Conservation (phyloP, 2,329 filamentous ascomycete species). For the Meredithiella fracta region DNA sequence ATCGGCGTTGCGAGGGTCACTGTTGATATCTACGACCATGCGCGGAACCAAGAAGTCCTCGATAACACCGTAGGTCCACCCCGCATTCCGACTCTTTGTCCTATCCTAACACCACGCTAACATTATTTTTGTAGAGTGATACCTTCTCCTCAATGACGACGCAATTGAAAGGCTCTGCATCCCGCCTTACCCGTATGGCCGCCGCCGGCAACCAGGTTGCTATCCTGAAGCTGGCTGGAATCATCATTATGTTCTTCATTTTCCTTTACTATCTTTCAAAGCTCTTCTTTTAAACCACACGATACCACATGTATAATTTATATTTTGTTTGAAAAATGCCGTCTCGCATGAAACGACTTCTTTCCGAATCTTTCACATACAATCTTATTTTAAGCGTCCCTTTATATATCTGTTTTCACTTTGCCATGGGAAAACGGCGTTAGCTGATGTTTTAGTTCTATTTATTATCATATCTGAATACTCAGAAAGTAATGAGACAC, state of each 20-base stretch:
- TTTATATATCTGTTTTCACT: no score
- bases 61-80: constrained; percentile 58
- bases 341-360: no score
- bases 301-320: not conserved
- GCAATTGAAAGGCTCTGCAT: constrained; percentile 68
- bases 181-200: constrained; percentile 76
- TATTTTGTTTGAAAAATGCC: not conserved
- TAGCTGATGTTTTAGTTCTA: no score
- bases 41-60: constrained; percentile 71
- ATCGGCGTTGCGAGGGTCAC: constrained; percentile 83
- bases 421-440: no score
- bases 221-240: constrained; percentile 74
- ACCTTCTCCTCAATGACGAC: constrained; percentile 80
- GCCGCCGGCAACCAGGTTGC: constrained; percentile 79
- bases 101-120: not conserved
- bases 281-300: constrained; percentile 37
- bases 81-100: not conserved
- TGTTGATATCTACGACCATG: constrained; percentile 95
- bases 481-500: no score
- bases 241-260: constrained; percentile 57
- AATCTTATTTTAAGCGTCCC: no score
- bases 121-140: constrained; percentile 45
- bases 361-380: no score
- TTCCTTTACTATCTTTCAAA: constrained; percentile 58
- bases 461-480: no score